These are phyloP conservation scores for Paraleonurus japonicus DNA, from an alignment of 257 asterid genomes.

Conservation along the genomic window DNA sequence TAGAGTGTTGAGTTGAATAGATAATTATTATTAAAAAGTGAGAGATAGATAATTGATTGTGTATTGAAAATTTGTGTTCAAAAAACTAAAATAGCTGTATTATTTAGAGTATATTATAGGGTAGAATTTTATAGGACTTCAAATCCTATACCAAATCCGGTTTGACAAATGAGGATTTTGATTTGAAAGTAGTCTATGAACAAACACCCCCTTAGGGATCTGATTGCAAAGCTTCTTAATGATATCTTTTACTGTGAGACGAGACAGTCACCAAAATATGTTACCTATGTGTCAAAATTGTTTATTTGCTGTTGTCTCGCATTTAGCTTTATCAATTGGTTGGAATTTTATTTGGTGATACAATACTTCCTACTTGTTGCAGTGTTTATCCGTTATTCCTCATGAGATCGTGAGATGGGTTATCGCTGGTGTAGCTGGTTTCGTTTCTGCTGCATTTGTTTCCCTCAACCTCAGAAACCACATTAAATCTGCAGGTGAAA, in stretches of 20 bases:
- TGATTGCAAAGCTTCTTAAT: no score
- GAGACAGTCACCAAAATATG: not conserved
- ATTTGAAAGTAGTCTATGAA: no score
- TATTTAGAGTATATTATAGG: no score
- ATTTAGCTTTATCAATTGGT: not conserved
- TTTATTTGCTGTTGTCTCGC: not conserved
- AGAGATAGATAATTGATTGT: no score
- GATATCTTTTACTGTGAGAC: not conserved
- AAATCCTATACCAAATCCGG: no score
- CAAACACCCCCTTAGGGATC: no score
- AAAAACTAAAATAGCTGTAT: no score
- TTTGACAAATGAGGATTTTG: no score
- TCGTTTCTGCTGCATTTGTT: constrained; percentile 91
- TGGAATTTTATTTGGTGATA: not conserved
- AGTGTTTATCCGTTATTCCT: constrained; percentile 90
- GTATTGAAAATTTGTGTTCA: no score
- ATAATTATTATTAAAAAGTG: no score
- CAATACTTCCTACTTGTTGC: constrained; percentile 33
- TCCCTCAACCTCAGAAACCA: constrained; percentile 87
- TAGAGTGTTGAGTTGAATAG: no score
- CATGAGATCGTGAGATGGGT: constrained; percentile 88
- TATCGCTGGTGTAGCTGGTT: constrained; percentile 85
- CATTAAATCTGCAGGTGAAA: constrained; percentile 92
- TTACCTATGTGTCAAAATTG: not conserved
- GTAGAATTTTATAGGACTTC: no score